Percentiles rank a stretch among this genome's conserved stretches.
These are phyloP conservation scores for Aureobasidium melanogenum DNA, from an alignment of 2,329 filamentous ascomycete species.

Conservation along the genomic window DNA sequence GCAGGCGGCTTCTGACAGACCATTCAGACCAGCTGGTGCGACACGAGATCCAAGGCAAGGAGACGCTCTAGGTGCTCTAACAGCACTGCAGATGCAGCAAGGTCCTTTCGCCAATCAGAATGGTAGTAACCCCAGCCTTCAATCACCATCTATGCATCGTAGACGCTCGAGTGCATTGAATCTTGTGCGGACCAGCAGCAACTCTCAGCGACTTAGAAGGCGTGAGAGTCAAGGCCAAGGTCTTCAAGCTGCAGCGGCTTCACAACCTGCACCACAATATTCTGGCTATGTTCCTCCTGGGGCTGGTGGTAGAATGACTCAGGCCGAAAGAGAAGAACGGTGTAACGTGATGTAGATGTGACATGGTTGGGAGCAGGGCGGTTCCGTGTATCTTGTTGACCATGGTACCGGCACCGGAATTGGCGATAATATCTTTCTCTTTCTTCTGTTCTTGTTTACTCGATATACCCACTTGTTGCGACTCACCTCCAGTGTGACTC, in stretches of 20 bases:
- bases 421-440: neutral
- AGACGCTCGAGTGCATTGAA: constrained; percentile 1
- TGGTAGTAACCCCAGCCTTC: neutral
- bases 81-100: constrained; percentile 24
- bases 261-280: neutral
- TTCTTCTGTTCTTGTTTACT: neutral
- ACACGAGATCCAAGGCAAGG: constrained; percentile 23
- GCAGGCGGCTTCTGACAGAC: constrained; percentile 49
- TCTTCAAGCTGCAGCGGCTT: neutral
- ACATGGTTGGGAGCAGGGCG: neutral
- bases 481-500: too few relatives aligned
- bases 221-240: constrained; percentile 2
- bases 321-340: constrained; percentile 3
- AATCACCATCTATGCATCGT: constrained; percentile 1
- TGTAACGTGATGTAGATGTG: constrained; percentile 2
- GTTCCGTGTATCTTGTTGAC: neutral
- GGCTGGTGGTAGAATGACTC: neutral
- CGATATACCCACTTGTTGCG: neutral
- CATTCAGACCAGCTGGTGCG: constrained; percentile 35
- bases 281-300: constrained; percentile 10
- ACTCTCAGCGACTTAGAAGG: constrained; percentile 2
- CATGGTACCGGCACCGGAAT: neutral
- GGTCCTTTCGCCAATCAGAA: constrained; percentile 13
- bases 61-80: constrained; percentile 25
- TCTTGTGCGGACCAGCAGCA: neutral